phyloP scores from a whole-genome alignment of 2,329 filamentous ascomycete species.

The Phialemoniopsis sp. region DNA sequence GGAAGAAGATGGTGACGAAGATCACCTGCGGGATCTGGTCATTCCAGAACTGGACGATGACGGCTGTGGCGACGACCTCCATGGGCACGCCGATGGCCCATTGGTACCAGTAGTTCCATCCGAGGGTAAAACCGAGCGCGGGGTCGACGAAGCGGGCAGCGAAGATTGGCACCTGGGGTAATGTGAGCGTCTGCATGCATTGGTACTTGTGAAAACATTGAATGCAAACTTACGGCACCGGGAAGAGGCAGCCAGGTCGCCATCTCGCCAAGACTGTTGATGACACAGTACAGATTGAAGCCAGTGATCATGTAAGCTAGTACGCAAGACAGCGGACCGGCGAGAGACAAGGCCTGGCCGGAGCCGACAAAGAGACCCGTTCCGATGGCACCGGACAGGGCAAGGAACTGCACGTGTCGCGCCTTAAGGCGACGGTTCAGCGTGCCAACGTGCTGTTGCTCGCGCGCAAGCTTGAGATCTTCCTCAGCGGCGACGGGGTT shows the following conservation, averaged over 20 bases:
- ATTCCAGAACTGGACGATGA: slow-evolving; percentile 1
- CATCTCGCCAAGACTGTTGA: slow-evolving; percentile 48
- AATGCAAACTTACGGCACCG: slow-evolving; percentile 28
- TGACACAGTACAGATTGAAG: slow-evolving; percentile 35
- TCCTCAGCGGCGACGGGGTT: too few relatives aligned
- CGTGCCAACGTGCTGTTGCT: too few relatives aligned
- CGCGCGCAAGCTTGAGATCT: too few relatives aligned
- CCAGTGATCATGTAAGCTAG: slow-evolving; percentile 39
- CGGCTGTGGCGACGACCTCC: slow-evolving; percentile 2
- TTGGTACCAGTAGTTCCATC: slow-evolving; percentile 49
- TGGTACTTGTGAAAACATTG: too few relatives aligned
- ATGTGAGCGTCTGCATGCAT: too few relatives aligned
- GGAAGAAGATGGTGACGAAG: slow-evolving; percentile 3
- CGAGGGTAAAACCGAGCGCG: slow-evolving; percentile 41
- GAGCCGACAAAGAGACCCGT: slow-evolving; percentile 45
- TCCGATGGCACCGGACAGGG: slow-evolving; percentile 43
- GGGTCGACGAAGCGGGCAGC: slow-evolving; percentile 43
- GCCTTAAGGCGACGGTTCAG: slow-evolving; percentile 25
- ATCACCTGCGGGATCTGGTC: slow-evolving; percentile 1
- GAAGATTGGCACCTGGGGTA: slow-evolving; percentile 22
- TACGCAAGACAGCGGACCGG: slow-evolving; percentile 36
- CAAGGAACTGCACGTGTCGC: slow-evolving; percentile 42
- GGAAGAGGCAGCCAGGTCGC: slow-evolving; percentile 58
- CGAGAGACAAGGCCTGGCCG: slow-evolving; percentile 33
- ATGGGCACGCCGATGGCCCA: slow-evolving; percentile 37